Percentiles rank a stretch among this genome's conserved stretches.
Conservation (phyloP, 2,329 filamentous ascomycete species). For the Colletotrichum echinochloae region DNA sequence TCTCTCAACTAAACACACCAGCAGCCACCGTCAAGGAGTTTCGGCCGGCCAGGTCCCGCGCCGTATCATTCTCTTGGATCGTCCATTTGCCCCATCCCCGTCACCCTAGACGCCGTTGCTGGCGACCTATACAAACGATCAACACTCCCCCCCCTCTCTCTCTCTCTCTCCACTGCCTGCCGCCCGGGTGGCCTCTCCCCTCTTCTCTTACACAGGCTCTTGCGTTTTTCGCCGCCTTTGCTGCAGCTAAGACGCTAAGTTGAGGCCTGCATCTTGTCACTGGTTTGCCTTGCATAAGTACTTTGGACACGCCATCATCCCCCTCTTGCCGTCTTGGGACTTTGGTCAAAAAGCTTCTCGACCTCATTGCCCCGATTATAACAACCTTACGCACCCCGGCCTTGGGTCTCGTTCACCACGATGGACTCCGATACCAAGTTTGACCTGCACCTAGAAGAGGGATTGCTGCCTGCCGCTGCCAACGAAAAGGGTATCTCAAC, state of each 20-base stretch:
- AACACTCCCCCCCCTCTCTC: not conserved
- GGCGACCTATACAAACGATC: constrained; percentile 30
- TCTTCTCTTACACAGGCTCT: constrained; percentile 28
- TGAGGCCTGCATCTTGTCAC: constrained; percentile 32
- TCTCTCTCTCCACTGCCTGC: constrained; percentile 14
- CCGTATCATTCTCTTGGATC: constrained; percentile 26
- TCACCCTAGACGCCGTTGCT: constrained; percentile 28
- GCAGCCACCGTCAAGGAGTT: constrained; percentile 35
- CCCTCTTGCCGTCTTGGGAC: constrained; percentile 33
- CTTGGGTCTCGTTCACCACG: constrained; percentile 18
- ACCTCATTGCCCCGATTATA: constrained; percentile 48
- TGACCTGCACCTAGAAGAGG: constrained; percentile 41
- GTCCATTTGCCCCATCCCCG: constrained; percentile 30
- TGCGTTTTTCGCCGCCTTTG: constrained; percentile 26
- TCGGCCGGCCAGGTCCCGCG: constrained; percentile 34
- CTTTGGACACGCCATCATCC: constrained; percentile 13
- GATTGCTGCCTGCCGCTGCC: constrained; percentile 40
- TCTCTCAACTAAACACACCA: constrained; percentile 27
- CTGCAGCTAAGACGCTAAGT: constrained; percentile 38
- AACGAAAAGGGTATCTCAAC: constrained; percentile 39
- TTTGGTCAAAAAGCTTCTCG: constrained; percentile 39
- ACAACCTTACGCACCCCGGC: constrained; percentile 37
- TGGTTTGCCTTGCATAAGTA: constrained; percentile 27
- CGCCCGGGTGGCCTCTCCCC: constrained; percentile 16
- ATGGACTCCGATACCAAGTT: constrained; percentile 40